Evolutionary conservation across 2,329 filamentous ascomycete genomes (phyloP), one percentile per base, ranked within the genome.

Genomic region (Fusarium dlaminii): DNA sequence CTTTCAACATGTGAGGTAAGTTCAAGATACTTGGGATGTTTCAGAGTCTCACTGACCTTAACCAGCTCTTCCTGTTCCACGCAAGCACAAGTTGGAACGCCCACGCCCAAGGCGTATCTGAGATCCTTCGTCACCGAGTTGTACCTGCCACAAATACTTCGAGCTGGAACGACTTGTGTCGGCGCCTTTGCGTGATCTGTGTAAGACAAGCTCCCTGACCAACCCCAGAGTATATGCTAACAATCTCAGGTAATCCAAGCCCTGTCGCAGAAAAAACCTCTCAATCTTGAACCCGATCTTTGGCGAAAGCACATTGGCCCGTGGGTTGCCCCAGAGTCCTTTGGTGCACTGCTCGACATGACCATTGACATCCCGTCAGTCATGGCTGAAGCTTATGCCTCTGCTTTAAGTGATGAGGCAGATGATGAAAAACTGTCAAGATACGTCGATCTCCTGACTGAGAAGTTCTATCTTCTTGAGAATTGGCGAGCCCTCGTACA

Each of bases 1-100:
- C 49, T 69, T 8, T 69, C 66, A 3, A 69, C 66, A 0, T 69
- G 66, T 17, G 66, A 69, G 34, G 65, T 62, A 2, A n/a, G 63
- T n/a, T 0, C 8, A n/a, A 13, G 5, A 12, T 9, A 9, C 8
- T 17, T 32, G 22, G 5, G 3, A 6, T n/a, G 29, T 17, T 1
- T 10, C 3, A 49, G 45, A 22, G 15, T 29, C 3, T 2, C 17
- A 12, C n/a, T 67, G 5, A 67, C 5, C 1, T 1, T 1, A 0
- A 15, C 1, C 8, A 67, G 56, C 32, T 69, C 0, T 69, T 69
- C 22, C 22, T 69, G 0, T 69, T 69, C 5, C 57, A 46, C 6
- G 24, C 37, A 6, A 69, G 65, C 18, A 40, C 43, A 0, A 69
- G 57, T 1, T 69, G 66, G 66, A 51, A 64, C 2, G 66, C 65